phyloP scores from a whole-genome alignment of 495 filamentous ascomycete genomes.

The Monascus purpureus region DNA sequence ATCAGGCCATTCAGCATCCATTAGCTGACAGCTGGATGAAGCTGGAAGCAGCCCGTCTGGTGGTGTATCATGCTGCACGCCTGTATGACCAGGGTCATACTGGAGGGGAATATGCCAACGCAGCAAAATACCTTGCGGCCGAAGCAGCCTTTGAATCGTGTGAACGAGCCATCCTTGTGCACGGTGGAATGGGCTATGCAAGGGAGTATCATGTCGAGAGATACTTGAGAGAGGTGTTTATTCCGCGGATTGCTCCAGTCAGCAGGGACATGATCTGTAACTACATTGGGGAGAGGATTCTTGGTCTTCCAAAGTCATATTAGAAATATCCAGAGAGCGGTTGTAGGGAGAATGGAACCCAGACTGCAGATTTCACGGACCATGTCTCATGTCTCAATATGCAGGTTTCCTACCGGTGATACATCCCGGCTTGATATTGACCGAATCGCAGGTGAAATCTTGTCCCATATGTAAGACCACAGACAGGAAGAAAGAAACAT shows the following conservation, averaged over 20 bases:
- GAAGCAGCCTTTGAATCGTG: constrained; percentile 55
- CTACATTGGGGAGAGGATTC: constrained; percentile 47
- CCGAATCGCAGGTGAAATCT: too few relatives aligned
- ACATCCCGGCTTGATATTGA: too few relatives aligned
- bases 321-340: too few relatives aligned
- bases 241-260: constrained; percentile 53
- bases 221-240: constrained; percentile 49
- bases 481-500: too few relatives aligned
- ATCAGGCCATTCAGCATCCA: constrained; percentile 52
- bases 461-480: too few relatives aligned
- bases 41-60: constrained; percentile 53
- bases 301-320: too few relatives aligned
- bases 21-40: constrained; percentile 52
- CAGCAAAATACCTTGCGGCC: constrained; percentile 53
- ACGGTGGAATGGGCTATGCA: constrained; percentile 56
- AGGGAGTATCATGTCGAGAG: constrained; percentile 55
- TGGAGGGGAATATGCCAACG: constrained; percentile 48
- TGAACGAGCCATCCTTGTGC: constrained; percentile 41
- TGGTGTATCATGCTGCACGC: constrained; percentile 52
- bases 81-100: constrained; percentile 42
- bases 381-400: too few relatives aligned
- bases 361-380: too few relatives aligned
- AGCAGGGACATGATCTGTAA: constrained; percentile 60
- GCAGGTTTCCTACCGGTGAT: too few relatives aligned
- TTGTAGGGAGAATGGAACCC: too few relatives aligned